phyloP scores from a whole-genome alignment of 192 early-diverging fungal species.

The Linnemannia exigua region DNA sequence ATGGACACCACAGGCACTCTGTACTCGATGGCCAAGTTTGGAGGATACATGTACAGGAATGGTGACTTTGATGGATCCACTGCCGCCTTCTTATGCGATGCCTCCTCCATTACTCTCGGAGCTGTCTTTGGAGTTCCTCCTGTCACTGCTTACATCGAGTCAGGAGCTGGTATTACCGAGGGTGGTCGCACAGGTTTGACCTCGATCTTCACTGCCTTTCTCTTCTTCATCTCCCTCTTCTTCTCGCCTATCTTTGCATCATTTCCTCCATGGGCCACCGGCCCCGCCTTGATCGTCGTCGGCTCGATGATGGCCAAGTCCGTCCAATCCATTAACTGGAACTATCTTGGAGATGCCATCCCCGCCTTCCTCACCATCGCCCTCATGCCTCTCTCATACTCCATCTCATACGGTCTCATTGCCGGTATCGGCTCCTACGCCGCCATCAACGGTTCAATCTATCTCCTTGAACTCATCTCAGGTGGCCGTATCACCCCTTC shows the following conservation, averaged over 20 bases:
- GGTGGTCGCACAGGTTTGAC: slow-evolving; percentile 85
- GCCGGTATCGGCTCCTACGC: slow-evolving; percentile 80
- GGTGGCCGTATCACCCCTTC: slow-evolving; percentile 63
- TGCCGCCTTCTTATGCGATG: slow-evolving; percentile 80
- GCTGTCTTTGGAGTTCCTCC: slow-evolving; percentile 79
- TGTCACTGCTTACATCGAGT: slow-evolving; percentile 83
- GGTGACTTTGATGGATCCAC: slow-evolving; percentile 85
- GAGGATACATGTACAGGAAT: slow-evolving; percentile 73
- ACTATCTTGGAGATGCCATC: slow-evolving; percentile 82
- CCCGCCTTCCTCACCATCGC: slow-evolving; percentile 84
- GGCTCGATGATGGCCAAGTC: slow-evolving; percentile 85
- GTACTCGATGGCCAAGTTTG: slow-evolving; percentile 86
- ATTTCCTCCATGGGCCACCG: slow-evolving; percentile 90
- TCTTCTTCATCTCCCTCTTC: slow-evolving; percentile 84
- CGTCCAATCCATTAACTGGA: slow-evolving; percentile 82
- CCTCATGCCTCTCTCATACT: slow-evolving; percentile 86
- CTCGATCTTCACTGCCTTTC: slow-evolving; percentile 72
- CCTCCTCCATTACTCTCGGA: slow-evolving; percentile 71
- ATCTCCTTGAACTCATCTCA: slow-evolving; percentile 66
- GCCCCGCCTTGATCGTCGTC: slow-evolving; percentile 83
- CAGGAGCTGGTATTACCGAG: slow-evolving; percentile 84
- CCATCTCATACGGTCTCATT: slow-evolving; percentile 86
- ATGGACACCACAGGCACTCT: slow-evolving; percentile 87
- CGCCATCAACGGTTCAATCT: slow-evolving; percentile 74
- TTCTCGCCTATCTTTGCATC: slow-evolving; percentile 89